Percentiles rank a stretch among this genome's conserved stretches.
Evolutionary conservation across 495 filamentous ascomycete genomes (phyloP).

Genomic region (Chaetomium tenue): DNA sequence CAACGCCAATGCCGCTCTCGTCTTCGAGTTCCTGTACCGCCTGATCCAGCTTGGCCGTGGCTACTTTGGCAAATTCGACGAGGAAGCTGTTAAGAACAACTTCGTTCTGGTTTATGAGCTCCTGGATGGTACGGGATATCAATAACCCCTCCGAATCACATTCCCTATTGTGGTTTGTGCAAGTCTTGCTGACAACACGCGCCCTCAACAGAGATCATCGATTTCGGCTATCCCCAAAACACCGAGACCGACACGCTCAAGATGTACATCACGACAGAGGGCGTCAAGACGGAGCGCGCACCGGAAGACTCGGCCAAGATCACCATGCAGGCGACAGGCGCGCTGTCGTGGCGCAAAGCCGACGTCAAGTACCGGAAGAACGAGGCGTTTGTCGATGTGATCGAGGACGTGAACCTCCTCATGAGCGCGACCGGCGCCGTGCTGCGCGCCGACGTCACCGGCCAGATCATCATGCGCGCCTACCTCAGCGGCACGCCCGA

Average conservation of each 20-base stretch:
- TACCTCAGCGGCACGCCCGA: constrained; percentile 96
- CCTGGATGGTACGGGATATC: constrained; percentile 70
- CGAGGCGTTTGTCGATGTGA: constrained; percentile 98
- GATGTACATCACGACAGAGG: constrained; percentile 99
- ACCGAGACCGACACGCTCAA: constrained; percentile 98
- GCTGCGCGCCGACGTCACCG: constrained; percentile 93
- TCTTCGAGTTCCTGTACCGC: constrained; percentile 97
- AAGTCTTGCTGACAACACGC: not conserved
- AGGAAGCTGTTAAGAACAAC: constrained; percentile 99
- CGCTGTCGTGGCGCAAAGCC: constrained; percentile 91
- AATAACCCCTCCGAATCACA: not conserved
- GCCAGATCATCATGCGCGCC: constrained; percentile 98
- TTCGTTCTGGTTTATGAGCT: constrained; percentile 99
- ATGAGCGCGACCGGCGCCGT: constrained; percentile 96
- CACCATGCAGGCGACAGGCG: constrained; percentile 98
- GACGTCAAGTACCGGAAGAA: constrained; percentile 99
- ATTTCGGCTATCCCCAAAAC: constrained; percentile 99
- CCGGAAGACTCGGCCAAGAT: constrained; percentile 94
- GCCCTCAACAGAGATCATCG: constrained; percentile 75
- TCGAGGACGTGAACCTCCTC: constrained; percentile 97
- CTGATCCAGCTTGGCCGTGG: constrained; percentile 85
- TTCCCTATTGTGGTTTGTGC: not conserved
- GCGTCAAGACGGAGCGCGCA: constrained; percentile 91
- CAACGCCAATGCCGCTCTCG: constrained; percentile 97
- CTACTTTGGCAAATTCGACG: constrained; percentile 99